Evolutionary conservation across 176 grass and related monocot species (phyloP).

Genomic region (Cymbopogon citratus): DNA sequence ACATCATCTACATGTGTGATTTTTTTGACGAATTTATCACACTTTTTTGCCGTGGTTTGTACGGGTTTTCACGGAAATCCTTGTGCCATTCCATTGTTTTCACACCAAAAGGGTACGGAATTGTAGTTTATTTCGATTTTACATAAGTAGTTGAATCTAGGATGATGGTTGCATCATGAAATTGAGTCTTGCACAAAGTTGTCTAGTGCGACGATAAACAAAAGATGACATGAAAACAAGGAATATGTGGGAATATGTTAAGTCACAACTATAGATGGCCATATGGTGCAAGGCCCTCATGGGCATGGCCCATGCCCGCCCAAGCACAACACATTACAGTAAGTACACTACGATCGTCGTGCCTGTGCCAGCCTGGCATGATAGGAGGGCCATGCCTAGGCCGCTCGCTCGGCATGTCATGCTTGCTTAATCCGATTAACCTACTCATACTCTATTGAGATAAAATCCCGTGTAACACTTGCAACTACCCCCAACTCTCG

Average conservation of each 20-base stretch:
- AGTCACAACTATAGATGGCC: neutral
- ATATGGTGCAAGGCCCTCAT: neutral
- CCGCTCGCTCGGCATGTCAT: too few species aligned
- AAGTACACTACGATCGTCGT: too few species aligned
- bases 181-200: neutral
- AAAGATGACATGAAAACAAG: neutral
- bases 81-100: neutral
- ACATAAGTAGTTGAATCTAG: neutral
- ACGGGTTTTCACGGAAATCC: too few species aligned
- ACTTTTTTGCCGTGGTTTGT: too few species aligned
- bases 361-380: rapidly evolving
- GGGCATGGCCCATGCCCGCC: too few species aligned
- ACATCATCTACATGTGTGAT: too few species aligned
- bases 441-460: neutral
- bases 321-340: too few species aligned
- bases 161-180: neutral
- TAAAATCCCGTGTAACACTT: neutral
- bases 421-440: neutral
- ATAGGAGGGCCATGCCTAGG: too few species aligned
- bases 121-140: neutral
- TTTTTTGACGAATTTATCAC: too few species aligned
- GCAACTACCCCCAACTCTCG: neutral
- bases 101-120: neutral
- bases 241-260: too few species aligned
- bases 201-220: neutral